Conservation (phyloP, 371 early-diverging fungal species). For the Mortierella sp. region DNA sequence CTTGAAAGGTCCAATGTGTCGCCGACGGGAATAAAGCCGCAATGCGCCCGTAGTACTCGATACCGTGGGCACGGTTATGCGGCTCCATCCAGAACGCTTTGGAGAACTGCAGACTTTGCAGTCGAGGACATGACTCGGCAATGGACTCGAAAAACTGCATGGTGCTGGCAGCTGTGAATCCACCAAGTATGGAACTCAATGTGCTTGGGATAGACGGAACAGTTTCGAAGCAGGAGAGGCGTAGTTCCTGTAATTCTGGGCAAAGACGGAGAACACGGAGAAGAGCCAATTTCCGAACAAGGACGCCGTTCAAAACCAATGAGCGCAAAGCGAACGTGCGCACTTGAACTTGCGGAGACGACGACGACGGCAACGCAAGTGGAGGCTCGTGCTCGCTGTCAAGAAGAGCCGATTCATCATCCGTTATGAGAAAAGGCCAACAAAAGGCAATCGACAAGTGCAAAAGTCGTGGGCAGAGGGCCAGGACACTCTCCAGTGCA, state of each 20-base stretch:
- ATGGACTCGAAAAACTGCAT: not conserved
- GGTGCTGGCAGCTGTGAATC: not conserved
- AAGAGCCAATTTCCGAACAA: not conserved
- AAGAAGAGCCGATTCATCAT: not conserved
- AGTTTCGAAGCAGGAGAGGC: not conserved
- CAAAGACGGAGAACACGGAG: not conserved
- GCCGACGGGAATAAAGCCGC: not conserved
- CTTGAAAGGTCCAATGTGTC: not conserved
- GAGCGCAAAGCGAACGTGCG: not conserved
- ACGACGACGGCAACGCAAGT: not conserved
- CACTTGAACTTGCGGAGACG: not conserved
- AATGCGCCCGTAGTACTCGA: not conserved
- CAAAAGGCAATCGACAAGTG: not conserved
- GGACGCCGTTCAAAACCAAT: not conserved
- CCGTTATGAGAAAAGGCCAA: not conserved
- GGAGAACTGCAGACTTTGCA: not conserved
- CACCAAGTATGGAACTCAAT: not conserved
- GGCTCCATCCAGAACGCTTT: not conserved
- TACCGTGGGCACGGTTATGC: not conserved
- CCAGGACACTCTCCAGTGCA: not conserved
- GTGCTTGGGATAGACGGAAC: not conserved
- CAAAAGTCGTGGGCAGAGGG: not conserved
- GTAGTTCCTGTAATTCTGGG: not conserved
- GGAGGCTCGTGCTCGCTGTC: not conserved
- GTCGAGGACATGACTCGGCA: constrained; percentile 2